These are phyloP conservation scores for Wallacemonas sp. DNA, from an alignment of 208 protist species.

Conservation along the genomic window DNA sequence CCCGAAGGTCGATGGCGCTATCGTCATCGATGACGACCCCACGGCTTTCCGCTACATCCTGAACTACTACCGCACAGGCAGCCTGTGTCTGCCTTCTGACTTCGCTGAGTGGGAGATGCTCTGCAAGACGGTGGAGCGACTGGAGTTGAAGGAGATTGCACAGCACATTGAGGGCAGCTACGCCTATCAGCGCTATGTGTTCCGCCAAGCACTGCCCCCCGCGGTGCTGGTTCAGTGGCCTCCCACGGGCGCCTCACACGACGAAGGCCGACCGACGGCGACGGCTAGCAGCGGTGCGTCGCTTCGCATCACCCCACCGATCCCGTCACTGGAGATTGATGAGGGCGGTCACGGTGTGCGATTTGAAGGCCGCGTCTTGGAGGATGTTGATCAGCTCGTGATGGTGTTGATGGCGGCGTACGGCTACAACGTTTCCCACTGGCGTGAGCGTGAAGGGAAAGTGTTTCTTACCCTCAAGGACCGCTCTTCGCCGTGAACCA, in stretches of 20 bases:
- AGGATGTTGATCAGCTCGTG: conserved; percentile 55
- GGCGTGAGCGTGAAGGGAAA: conserved; percentile 44
- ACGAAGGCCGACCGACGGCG: background rate
- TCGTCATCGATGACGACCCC: conserved; percentile 70
- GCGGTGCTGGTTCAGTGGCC: conserved; percentile 69
- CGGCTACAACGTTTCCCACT: conserved; percentile 70
- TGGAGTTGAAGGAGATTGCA: conserved; percentile 41
- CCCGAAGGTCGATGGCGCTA: conserved; percentile 45
- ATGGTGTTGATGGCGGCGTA: conserved; percentile 57
- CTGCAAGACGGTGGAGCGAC: conserved; percentile 43
- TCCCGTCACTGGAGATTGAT: conserved; percentile 37
- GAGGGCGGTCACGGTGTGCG: conserved; percentile 9
- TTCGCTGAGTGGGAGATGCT: conserved; percentile 75
- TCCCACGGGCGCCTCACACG: background rate
- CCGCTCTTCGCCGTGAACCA: background rate
- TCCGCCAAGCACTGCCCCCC: conserved; percentile 53
- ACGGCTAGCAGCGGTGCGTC: background rate
- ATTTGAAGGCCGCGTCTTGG: conserved; percentile 31
- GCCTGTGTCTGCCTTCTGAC: conserved; percentile 39
- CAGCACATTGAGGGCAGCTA: conserved; percentile 35
- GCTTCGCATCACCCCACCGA: conserved; percentile 35
- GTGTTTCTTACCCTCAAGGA: conserved; percentile 41
- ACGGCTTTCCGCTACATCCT: conserved; percentile 61
- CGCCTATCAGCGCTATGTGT: conserved; percentile 58
- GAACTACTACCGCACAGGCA: conserved; percentile 50